phyloP scores from a whole-genome alignment of 805 yeast species.

The Teunomyces atbi region DNA sequence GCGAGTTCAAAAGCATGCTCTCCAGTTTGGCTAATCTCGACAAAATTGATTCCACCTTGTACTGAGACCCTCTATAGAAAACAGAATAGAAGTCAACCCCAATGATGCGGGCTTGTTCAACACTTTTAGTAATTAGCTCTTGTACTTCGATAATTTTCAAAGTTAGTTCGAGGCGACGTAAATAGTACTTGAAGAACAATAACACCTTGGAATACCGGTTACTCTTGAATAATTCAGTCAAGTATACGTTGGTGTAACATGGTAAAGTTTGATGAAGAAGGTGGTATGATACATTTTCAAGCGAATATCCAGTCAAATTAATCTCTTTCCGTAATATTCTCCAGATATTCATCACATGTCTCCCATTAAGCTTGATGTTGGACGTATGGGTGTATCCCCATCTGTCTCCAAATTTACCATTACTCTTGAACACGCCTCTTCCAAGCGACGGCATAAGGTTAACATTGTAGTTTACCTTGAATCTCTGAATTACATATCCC shows the following conservation, averaged over 20 bases:
- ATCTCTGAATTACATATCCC: slow-evolving; percentile 84
- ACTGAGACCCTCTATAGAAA: slow-evolving; percentile 89
- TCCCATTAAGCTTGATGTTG: slow-evolving; percentile 64
- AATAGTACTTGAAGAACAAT: slow-evolving; percentile 46
- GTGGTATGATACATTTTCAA: slow-evolving; percentile 75
- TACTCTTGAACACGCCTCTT: slow-evolving; percentile 49
- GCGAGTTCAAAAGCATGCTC: slow-evolving; percentile 70
- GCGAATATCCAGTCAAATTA: slow-evolving; percentile 61
- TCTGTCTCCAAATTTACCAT: slow-evolving; percentile 57
- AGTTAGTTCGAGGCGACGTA: slow-evolving; percentile 43
- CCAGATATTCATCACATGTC: slow-evolving; percentile 89
- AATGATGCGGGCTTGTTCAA: slow-evolving; percentile 79
- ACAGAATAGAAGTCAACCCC: slow-evolving; percentile 92
- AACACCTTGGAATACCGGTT: slow-evolving; percentile 38
- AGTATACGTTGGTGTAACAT: slow-evolving; percentile 45
- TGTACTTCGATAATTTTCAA: slow-evolving; percentile 52
- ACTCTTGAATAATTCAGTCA: slow-evolving; percentile 39
- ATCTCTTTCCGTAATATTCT: slow-evolving; percentile 63
- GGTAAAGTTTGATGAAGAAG: slow-evolving; percentile 69
- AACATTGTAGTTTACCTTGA: slow-evolving; percentile 40
- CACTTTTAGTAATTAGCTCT: slow-evolving; percentile 66
- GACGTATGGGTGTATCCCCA: slow-evolving; percentile 87
- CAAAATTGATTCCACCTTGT: slow-evolving; percentile 84
- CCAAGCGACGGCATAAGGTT: slow-evolving; percentile 63
- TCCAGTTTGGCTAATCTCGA: slow-evolving; percentile 74